Percentiles rank a stretch among this genome's conserved stretches.
Evolutionary conservation across 2,329 filamentous ascomycete genomes (phyloP).

Genomic region (Diaporthe sp.): DNA sequence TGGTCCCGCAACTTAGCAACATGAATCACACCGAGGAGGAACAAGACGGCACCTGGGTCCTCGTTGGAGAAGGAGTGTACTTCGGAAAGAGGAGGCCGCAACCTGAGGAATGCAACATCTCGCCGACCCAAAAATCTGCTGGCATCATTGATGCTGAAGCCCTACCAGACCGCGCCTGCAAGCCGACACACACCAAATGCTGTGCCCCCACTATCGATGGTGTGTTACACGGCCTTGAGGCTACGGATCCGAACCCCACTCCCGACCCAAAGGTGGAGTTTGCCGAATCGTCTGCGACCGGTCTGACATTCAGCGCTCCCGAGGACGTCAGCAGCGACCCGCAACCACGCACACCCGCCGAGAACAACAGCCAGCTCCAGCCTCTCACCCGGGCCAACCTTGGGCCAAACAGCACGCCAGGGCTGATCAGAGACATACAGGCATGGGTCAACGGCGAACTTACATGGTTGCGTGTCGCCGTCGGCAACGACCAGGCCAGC

Average conservation of each 20-base stretch:
- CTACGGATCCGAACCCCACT: background rate
- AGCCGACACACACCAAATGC: background rate
- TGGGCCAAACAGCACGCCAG: background rate
- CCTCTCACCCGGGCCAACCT: constrained; percentile 9
- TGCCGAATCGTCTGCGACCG: constrained; percentile 9
- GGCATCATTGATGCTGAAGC: background rate
- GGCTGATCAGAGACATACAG: background rate
- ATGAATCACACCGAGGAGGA: background rate
- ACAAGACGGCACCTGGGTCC: background rate
- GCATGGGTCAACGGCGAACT: constrained; percentile 29
- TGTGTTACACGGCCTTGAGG: constrained; percentile 1
- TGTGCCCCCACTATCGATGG: background rate
- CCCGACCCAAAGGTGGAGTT: background rate
- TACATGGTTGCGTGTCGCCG: background rate
- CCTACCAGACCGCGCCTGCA: background rate
- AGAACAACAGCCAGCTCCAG: background rate
- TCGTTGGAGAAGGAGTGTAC: background rate
- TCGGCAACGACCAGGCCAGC: background rate
- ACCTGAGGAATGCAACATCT: background rate
- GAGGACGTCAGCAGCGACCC: background rate
- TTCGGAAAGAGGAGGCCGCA: background rate
- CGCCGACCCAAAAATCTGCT: background rate
- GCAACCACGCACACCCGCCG: background rate
- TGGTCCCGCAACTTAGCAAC: background rate
- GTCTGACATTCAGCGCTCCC: constrained; percentile 17